Evolutionary conservation across 2,329 filamentous ascomycete species (phyloP), one percentile per base, ranked within the genome.

Genomic region (Aureobasidium sp.): DNA sequence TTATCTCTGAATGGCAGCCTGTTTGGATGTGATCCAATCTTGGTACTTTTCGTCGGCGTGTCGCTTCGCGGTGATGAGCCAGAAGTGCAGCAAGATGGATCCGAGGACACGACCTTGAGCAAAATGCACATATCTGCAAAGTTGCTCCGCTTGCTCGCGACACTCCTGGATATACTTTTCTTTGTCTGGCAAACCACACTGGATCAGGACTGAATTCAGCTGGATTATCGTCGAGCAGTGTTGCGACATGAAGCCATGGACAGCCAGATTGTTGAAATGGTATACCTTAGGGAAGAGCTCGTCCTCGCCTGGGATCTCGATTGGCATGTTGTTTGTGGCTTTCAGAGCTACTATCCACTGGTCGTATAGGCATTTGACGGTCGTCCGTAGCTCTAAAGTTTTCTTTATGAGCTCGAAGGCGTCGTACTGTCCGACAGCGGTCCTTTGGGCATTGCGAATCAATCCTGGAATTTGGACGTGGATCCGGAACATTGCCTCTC

Each of bases 221-320:
- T 45, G 39, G 32, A 61, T 55, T 10, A 54, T 32, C 2, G 42
- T 54, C 34, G 59, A 45, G 27, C 49, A 61, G 42, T 61, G 50
- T 25, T 53, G 49, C 39, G 48, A 61, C 59, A 61, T 54, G 48
- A 61, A 55, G 29, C 59, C 59, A 7, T 53, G 59, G 0, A 61
- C 48, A 7, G 49, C 42, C 10, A 61, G 13, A 9, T 61, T 61
- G 29, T 45, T 50, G 42, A 61, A 61, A 9, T 55, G 42, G 27
- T 47, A 55, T 3, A 48, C 59, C 11, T 27, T 25, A 4, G 59
- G 59, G 25, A 61, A 61, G 0, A 61, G 34, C 11, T 54, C 59
- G 49, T 61, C 59, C 30, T 53, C 59, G 32, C 48, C 49, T 21
- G 59, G 59, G 11, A 48, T 30, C 6, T 61, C 59, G 41, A 49